Evolutionary conservation across 805 yeast species (phyloP).

Genomic region (Teunomyces tritomae): DNA sequence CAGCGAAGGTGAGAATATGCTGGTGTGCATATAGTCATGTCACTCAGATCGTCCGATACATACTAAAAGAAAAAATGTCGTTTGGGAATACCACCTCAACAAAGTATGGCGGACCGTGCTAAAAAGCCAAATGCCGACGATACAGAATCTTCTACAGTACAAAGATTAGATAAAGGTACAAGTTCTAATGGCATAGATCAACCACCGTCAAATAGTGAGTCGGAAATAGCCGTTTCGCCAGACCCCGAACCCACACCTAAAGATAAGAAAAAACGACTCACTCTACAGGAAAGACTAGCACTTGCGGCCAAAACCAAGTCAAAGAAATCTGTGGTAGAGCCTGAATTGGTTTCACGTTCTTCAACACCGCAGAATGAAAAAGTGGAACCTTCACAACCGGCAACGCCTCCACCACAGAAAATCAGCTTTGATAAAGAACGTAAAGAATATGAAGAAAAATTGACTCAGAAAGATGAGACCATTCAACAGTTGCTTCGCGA

Average conservation of each 20-base stretch:
- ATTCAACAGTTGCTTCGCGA: conserved; percentile 69
- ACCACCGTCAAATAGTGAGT: neutral
- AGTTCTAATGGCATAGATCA: neutral
- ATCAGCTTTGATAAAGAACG: conserved; percentile 4
- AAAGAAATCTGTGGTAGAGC: conserved; percentile 15
- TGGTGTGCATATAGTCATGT: neutral
- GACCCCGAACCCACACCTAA: neutral
- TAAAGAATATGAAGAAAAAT: conserved; percentile 3
- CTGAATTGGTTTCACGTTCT: neutral
- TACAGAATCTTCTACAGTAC: neutral
- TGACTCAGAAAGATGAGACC: conserved; percentile 49
- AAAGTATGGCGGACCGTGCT: neutral
- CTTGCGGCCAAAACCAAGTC: conserved; percentile 62
- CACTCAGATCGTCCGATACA: neutral
- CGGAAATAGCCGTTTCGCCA: neutral
- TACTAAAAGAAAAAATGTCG: neutral
- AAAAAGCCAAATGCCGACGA: neutral
- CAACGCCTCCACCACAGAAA: neutral
- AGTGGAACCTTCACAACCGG: neutral
- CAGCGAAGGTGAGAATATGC: too few relatives aligned
- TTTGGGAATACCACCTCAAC: neutral
- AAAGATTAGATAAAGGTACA: neutral
- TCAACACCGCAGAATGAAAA: neutral
- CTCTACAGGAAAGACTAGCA: conserved; percentile 83
- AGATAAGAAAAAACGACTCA: conserved; percentile 52